Evolutionary conservation across 2,329 filamentous ascomycete genomes (phyloP), one percentile per base, ranked within the genome.

Genomic region (Macroventuria anomochaeta): DNA sequence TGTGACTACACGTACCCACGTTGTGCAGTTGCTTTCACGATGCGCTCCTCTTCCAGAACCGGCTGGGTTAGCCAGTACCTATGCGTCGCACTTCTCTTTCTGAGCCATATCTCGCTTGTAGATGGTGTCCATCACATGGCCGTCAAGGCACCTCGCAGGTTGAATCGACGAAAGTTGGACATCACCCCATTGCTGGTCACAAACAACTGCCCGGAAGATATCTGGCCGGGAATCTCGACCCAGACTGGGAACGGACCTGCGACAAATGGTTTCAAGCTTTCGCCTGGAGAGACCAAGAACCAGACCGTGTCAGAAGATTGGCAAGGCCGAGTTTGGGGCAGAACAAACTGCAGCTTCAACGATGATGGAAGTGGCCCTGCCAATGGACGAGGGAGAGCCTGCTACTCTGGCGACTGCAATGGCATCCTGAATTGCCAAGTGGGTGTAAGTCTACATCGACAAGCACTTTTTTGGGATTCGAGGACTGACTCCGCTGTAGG

Each of bases 271-370:
- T 95, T 93, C 68, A 81, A 85, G 65, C 81, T 93, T 29, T 68
- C 74, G 1, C 71, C 84, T 3, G 85, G 87, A 37, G 77, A 81
- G 28, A 85, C 81, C 47, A 83, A 75, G 56, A 81, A 82, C 34
- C 77, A 92, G 55, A 85, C 81, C 46, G 89, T 95, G 20, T 84
- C 86, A 10, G 78, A 83, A 42, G 85, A 91, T 62, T 96, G 90
- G 91, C 87, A 90, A 69, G 91, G 91, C 8, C 84, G 91, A 47
- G 80, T 95, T 23, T 95, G 90, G 91, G 91, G 87, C 11, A 81
- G 91, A 47, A 93, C 90, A 15, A 95, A 95, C 69, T 96, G 91
- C 76, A 89, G 84, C 32, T 91, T 92, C 72, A 85, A 87, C 62
- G 79, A 79, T 13, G 81, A 85, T 40, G 88, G 87, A 1, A 85